Evolutionary conservation across 805 yeast genomes (phyloP).

Genomic region (Yamadazyma olivae): DNA sequence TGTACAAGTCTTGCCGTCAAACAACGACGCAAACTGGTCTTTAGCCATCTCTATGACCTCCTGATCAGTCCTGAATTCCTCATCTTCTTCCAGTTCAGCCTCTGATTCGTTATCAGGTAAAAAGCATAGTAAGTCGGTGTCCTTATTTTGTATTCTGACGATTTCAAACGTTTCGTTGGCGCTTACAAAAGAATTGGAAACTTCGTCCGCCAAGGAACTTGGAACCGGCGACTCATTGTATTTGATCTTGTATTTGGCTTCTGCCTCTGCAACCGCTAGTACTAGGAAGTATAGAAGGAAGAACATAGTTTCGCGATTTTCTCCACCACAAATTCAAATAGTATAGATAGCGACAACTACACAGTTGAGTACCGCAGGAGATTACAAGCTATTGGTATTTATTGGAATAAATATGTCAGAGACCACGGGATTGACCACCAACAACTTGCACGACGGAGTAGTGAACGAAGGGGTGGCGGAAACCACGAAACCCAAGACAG

Average conservation of each 20-base stretch:
- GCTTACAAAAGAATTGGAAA: not conserved
- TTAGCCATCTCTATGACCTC: constrained; percentile 5
- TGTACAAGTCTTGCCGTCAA: constrained; percentile 20
- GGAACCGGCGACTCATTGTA: constrained; percentile 4
- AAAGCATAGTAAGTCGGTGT: constrained; percentile 9
- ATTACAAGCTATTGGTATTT: too few species aligned
- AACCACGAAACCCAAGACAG: not conserved
- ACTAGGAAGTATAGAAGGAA: not conserved
- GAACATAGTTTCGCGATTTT: not conserved
- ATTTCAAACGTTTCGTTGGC: constrained; percentile 8
- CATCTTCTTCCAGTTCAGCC: not conserved
- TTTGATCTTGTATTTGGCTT: constrained; percentile 10
- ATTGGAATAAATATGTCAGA: too few species aligned
- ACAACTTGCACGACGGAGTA: constrained; percentile 28
- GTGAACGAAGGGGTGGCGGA: constrained; percentile 5
- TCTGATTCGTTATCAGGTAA: constrained; percentile 6
- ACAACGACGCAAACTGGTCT: constrained; percentile 11
- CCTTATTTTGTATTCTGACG: constrained; percentile 4
- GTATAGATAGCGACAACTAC: too few species aligned
- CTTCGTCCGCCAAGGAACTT: not conserved
- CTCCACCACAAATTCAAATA: not conserved
- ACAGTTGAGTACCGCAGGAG: too few species aligned
- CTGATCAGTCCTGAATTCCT: not conserved
- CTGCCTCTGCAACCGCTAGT: constrained; percentile 1
- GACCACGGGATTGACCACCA: constrained; percentile 29